These are phyloP conservation scores for Zizania latifolia DNA, from an alignment of 176 grass and related monocot species.

Conservation along the genomic window DNA sequence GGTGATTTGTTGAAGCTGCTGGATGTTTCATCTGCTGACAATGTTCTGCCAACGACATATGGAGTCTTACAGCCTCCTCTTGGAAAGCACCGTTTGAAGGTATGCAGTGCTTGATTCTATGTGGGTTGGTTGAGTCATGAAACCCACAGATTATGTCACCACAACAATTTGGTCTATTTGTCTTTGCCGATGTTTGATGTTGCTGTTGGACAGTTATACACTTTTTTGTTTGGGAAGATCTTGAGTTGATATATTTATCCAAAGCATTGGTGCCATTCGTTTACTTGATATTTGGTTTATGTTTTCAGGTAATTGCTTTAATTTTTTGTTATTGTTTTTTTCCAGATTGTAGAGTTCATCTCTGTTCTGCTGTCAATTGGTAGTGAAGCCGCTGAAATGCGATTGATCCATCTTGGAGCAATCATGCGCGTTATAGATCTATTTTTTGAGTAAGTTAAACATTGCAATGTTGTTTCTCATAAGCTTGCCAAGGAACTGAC, in stretches of 20 bases:
- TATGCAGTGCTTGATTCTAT: constrained; percentile 22
- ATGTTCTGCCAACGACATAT: constrained; percentile 63
- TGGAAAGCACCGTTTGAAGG: constrained; percentile 87
- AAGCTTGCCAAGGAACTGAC: constrained; percentile 29
- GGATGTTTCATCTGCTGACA: constrained; percentile 66
- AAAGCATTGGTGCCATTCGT: background rate
- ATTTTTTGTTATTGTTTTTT: constrained; percentile 34
- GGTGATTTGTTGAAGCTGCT: constrained; percentile 82
- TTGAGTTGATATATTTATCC: constrained; percentile 3
- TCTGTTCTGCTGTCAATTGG: constrained; percentile 90
- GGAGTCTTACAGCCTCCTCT: constrained; percentile 74
- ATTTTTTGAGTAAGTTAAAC: constrained; percentile 87
- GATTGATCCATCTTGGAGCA: constrained; percentile 68
- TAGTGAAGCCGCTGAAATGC: constrained; percentile 66
- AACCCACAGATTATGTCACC: background rate
- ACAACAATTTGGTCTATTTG: background rate
- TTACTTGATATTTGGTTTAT: background rate
- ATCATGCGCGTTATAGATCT: constrained; percentile 73
- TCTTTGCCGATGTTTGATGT: background rate
- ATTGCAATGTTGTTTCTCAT: constrained; percentile 24
- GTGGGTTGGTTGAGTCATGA: constrained; percentile 5
- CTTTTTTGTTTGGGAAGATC: background rate
- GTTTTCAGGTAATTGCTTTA: constrained; percentile 14
- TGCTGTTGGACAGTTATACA: background rate
- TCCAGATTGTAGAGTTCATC: constrained; percentile 96